Conservation (phyloP, 225 moss, liverwort and hornwort species). For the Sphagnum contortum region DNA sequence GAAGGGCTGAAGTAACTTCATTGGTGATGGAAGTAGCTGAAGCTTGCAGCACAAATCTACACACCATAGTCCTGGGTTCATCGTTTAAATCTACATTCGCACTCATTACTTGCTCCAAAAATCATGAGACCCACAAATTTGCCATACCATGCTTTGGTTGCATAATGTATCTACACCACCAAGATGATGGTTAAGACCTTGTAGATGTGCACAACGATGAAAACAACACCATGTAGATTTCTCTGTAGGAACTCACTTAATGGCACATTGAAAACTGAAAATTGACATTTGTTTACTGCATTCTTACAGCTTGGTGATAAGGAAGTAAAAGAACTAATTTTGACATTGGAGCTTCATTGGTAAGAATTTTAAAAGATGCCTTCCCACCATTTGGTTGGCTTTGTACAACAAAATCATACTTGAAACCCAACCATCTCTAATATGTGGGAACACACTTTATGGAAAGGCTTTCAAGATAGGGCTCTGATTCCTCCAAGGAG, state of each 20-base stretch:
- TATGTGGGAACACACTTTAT: conserved; percentile 88
- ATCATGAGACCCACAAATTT: conserved; percentile 92
- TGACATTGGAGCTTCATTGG: too few species aligned
- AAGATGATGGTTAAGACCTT: too few species aligned
- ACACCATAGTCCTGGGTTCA: conserved; percentile 88
- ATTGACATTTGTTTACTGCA: too few species aligned
- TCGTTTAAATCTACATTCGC: conserved; percentile 76
- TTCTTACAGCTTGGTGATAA: too few species aligned
- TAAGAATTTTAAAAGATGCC: too few species aligned
- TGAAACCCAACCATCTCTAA: conserved; percentile 89
- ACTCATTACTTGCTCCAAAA: conserved; percentile 91
- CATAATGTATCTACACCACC: conserved; percentile 68
- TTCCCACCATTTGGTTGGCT: too few species aligned
- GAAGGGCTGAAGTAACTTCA: conserved; percentile 76
- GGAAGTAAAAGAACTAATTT: too few species aligned
- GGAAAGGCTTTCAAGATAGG: conserved; percentile 60
- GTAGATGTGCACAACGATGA: too few species aligned
- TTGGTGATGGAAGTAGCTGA: conserved; percentile 78
- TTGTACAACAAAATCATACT: conserved; percentile 41
- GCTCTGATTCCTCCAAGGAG: conserved; percentile 44
- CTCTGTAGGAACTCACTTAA: too few species aligned
- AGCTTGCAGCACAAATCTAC: conserved; percentile 89
- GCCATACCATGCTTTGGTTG: conserved; percentile 97
- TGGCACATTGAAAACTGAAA: too few species aligned
- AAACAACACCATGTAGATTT: too few species aligned